phyloP scores from a whole-genome alignment of 192 early-diverging fungal genomes.

The Coemansia sp. region DNA sequence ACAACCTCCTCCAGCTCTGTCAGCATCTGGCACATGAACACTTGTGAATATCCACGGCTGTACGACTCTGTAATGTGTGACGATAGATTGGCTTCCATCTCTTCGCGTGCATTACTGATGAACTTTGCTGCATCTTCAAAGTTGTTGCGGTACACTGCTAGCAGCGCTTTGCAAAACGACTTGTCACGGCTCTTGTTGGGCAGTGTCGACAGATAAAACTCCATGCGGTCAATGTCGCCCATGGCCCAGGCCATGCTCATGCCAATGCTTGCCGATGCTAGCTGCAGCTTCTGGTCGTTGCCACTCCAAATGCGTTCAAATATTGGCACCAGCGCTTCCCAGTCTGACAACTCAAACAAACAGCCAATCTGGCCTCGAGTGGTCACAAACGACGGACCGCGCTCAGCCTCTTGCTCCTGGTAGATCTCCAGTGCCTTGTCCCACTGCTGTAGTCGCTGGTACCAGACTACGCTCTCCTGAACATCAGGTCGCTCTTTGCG shows the following conservation, averaged over 20 bases:
- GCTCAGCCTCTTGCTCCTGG: conserved; percentile 63
- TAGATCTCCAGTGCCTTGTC: conserved; percentile 90
- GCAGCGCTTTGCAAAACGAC: no score
- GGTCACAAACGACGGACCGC: conserved; percentile 49
- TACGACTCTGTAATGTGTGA: conserved; percentile 92
- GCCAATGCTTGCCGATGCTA: conserved; percentile 80
- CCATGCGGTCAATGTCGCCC: no score
- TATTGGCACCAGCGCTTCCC: conserved; percentile 77
- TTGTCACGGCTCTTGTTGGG: no score
- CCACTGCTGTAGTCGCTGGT: conserved; percentile 89
- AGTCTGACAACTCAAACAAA: conserved; percentile 89
- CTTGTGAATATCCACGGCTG: conserved; percentile 80
- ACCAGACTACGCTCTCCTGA: conserved; percentile 88
- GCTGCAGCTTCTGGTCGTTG: conserved; percentile 58
- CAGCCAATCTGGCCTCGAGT: conserved; percentile 86
- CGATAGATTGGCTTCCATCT: conserved; percentile 7
- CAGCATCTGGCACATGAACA: conserved; percentile 96
- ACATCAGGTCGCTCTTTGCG: conserved; percentile 74
- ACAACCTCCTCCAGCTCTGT: conserved; percentile 98
- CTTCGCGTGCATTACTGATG: no score
- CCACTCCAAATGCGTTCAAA: conserved; percentile 77
- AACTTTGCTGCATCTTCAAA: no score
- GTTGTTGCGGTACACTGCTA: no score
- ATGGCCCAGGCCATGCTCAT: conserved; percentile 70
- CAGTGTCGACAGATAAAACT: no score